Evolutionary conservation across 805 yeast species (phyloP).

Genomic region (Ogataea ramenticola): DNA sequence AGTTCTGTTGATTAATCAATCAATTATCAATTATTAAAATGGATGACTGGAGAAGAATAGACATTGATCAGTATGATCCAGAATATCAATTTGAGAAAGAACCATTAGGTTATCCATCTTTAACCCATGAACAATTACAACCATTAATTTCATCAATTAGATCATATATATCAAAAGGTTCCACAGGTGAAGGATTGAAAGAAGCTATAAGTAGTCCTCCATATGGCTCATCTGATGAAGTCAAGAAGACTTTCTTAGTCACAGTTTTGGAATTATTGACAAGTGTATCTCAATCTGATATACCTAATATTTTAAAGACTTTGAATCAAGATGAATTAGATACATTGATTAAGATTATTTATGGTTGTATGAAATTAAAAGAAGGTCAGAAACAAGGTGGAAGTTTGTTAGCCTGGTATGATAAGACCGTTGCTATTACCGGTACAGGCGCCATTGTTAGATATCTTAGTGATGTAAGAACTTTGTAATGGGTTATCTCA

Average conservation of each 20-base stretch:
- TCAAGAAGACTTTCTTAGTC: constrained; percentile 43
- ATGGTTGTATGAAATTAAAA: constrained; percentile 73
- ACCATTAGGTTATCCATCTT: constrained; percentile 28
- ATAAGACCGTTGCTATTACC: constrained; percentile 72
- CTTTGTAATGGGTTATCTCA: constrained; percentile 44
- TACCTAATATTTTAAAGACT: constrained; percentile 49
- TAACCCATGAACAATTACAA: constrained; percentile 47
- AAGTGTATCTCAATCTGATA: constrained; percentile 61
- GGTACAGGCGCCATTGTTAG: constrained; percentile 89
- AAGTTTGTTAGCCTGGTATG: constrained; percentile 82
- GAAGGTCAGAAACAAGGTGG: constrained; percentile 86
- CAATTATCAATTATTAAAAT: background rate
- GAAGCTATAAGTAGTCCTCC: constrained; percentile 70
- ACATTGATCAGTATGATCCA: constrained; percentile 85
- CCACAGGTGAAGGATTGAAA: constrained; percentile 58
- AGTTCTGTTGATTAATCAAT: background rate
- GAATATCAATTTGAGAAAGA: constrained; percentile 42
- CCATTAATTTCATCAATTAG: constrained; percentile 52
- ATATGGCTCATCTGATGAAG: constrained; percentile 61
- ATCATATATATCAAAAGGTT: constrained; percentile 61
- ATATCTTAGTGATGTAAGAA: constrained; percentile 78
- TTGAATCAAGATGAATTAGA: constrained; percentile 65
- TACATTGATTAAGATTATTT: constrained; percentile 73
- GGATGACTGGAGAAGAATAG: constrained; percentile 85
- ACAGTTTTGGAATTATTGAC: constrained; percentile 67